phyloP scores from a whole-genome alignment of 352 stramenopile species.

The Phytophthora fragariaefolia region DNA sequence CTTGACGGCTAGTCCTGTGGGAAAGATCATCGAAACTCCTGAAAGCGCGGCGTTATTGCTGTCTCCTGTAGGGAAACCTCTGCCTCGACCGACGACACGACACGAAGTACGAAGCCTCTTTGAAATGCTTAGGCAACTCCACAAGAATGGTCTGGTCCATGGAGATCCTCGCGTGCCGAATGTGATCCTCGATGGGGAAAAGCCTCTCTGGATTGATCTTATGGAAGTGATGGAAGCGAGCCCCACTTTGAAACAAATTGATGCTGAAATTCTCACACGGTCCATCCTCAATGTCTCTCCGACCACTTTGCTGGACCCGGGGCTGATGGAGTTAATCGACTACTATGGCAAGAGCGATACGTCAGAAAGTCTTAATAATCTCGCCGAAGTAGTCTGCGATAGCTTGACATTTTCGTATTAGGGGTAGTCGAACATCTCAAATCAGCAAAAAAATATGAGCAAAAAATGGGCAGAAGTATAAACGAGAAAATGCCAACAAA shows the following conservation, averaged over 20 bases:
- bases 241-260: background rate
- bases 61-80: background rate
- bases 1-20: background rate
- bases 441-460: too few species aligned
- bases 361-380: background rate
- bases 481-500: too few species aligned
- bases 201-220: background rate
- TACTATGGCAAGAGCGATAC: background rate
- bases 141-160: background rate
- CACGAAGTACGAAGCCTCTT: background rate
- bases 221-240: background rate
- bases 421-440: too few species aligned
- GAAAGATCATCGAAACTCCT: background rate
- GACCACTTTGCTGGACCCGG: background rate
- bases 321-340: background rate
- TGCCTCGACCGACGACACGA: background rate
- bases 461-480: too few species aligned
- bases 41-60: background rate
- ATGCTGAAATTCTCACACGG: background rate
- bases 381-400: background rate
- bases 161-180: background rate
- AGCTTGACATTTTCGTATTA: background rate
- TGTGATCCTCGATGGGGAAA: background rate
- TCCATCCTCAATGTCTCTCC: background rate
- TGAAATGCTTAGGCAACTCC: background rate